Evolutionary conservation across 352 stramenopile genomes (phyloP).

Genomic region (Phytophthora multivora): DNA sequence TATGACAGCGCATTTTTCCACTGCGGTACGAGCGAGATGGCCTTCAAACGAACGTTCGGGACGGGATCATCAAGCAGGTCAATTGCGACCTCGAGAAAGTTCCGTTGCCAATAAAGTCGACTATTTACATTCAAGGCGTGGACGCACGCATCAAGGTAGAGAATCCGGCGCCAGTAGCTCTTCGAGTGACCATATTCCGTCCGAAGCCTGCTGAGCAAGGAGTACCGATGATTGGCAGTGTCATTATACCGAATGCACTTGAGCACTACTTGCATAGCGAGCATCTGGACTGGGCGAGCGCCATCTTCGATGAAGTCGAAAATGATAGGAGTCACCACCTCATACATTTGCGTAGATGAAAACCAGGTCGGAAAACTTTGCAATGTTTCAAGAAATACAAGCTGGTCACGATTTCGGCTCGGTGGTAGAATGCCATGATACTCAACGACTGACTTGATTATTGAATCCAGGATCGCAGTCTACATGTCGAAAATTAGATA

Average conservation of each 20-base stretch:
- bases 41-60: slow-evolving; percentile 80
- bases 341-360: slow-evolving; percentile 66
- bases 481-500: slow-evolving; percentile 11
- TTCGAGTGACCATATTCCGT: slow-evolving; percentile 74
- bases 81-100: slow-evolving; percentile 78
- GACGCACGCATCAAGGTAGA: slow-evolving; percentile 75
- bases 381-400: slow-evolving; percentile 69
- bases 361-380: slow-evolving; percentile 63
- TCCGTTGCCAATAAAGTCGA: slow-evolving; percentile 71
- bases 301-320: slow-evolving; percentile 83
- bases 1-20: slow-evolving; percentile 67
- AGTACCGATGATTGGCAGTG: slow-evolving; percentile 68
- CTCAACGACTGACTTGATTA: slow-evolving; percentile 73
- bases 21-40: slow-evolving; percentile 58
- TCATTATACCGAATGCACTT: slow-evolving; percentile 75
- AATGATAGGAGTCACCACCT: slow-evolving; percentile 76
- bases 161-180: slow-evolving; percentile 77
- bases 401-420: slow-evolving; percentile 72
- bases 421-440: slow-evolving; percentile 71
- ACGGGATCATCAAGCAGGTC: slow-evolving; percentile 77
- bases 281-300: slow-evolving; percentile 70
- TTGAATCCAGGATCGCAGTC: slow-evolving; percentile 52
- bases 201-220: slow-evolving; percentile 66
- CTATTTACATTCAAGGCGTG: slow-evolving; percentile 72
- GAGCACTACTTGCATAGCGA: slow-evolving; percentile 68